A percentile compares a stretch with the other conserved stretches of the same genome.
Evolutionary conservation across 2,329 filamentous ascomycete species (phyloP).

Genomic region (Colletotrichum sp.): DNA sequence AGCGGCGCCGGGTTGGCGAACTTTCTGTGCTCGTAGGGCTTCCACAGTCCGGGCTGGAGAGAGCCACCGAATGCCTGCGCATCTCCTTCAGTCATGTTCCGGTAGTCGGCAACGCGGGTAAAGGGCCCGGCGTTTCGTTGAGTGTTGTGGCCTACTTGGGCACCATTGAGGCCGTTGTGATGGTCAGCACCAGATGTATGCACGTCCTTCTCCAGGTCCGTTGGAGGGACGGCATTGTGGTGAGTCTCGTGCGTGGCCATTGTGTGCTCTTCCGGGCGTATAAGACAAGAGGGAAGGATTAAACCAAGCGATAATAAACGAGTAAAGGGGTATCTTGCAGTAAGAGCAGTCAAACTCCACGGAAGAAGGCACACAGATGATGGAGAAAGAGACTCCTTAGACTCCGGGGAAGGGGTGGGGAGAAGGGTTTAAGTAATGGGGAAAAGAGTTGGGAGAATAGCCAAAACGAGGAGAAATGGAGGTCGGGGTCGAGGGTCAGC

Average conservation of each 20-base stretch:
- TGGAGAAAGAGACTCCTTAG: neutral
- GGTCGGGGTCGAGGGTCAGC: constrained; percentile 9
- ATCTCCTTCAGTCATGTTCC: constrained; percentile 16
- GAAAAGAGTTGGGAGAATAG: constrained; percentile 1
- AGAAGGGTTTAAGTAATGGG: constrained; percentile 17
- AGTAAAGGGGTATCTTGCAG: neutral
- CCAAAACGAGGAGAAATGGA: constrained; percentile 5
- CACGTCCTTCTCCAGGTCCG: constrained; percentile 19
- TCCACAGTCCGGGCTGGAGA: constrained; percentile 74
- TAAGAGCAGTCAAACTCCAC: neutral
- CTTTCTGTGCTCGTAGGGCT: constrained; percentile 69
- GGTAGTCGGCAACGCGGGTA: constrained; percentile 19
- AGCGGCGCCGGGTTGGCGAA: constrained; percentile 82
- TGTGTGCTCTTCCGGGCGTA: constrained; percentile 7
- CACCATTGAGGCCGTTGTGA: constrained; percentile 9
- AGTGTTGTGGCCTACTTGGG: neutral
- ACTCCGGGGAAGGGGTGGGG: neutral
- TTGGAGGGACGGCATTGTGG: constrained; percentile 1
- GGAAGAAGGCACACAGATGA: constrained; percentile 5
- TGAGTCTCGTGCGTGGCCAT: constrained; percentile 18
- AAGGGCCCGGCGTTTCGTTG: constrained; percentile 11
- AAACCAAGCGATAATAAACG: neutral
- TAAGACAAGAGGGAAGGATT: neutral
- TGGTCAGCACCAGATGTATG: constrained; percentile 16
- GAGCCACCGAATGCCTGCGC: constrained; percentile 69